A percentile compares a stretch with the other conserved stretches of the same genome.
These are phyloP conservation scores for Neostapfia colusana DNA, from an alignment of 176 grass and related monocot species.

Conservation along the genomic window DNA sequence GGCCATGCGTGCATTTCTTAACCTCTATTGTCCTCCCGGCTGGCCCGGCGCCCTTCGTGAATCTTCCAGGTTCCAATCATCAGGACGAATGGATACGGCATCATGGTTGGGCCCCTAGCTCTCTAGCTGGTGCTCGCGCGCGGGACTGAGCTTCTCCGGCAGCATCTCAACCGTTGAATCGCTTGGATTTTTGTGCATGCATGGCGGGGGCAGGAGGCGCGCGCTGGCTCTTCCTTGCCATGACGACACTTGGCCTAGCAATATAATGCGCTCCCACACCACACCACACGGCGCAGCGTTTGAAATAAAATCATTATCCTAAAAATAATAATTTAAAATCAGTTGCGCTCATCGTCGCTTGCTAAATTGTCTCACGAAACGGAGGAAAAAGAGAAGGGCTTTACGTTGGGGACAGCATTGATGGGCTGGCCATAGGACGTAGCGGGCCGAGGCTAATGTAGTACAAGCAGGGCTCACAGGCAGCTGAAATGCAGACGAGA, in stretches of 20 bases:
- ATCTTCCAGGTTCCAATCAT: slow-evolving; percentile 16
- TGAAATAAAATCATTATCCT: neutral
- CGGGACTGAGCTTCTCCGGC: neutral
- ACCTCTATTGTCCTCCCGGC: neutral
- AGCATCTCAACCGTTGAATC: neutral
- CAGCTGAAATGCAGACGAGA: neutral
- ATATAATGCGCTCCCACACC: neutral
- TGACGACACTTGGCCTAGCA: neutral
- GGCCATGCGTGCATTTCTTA: neutral
- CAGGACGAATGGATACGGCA: neutral
- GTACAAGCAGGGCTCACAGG: neutral
- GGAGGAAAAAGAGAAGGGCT: neutral
- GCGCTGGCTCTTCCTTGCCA: neutral
- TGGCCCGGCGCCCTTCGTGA: too few species aligned
- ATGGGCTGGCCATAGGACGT: neutral
- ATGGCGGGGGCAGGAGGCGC: neutral
- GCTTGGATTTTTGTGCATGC: neutral
- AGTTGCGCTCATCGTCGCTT: neutral
- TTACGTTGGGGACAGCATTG: too few species aligned
- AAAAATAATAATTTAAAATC: neutral
- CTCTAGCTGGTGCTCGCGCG: too few species aligned
- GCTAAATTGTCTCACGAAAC: neutral
- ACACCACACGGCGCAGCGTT: neutral
- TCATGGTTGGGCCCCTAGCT: neutral
- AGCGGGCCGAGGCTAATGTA: neutral